Base-by-base conservation (phyloP, 2,329 filamentous ascomycete genomes). In the Neopestalotiopsis rosae region DNA sequence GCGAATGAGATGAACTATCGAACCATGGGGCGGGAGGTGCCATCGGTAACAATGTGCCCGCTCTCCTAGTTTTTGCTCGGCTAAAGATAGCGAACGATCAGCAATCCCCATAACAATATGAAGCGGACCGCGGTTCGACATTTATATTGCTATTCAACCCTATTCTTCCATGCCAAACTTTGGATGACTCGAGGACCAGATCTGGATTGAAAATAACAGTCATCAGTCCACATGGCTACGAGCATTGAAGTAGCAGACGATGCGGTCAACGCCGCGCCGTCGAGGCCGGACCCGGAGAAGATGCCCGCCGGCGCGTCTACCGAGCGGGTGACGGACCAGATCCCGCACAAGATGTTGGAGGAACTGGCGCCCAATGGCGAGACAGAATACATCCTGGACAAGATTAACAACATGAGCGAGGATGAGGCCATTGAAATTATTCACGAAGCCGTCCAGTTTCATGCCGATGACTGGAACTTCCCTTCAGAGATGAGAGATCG, bases 391-490 rank as follows among this genome's bases (percentile, higher is more conserved):
- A 81, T 84, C 65, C 73, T 82, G 28, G 76, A 78, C 42, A 81
- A 78, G 71, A 80, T 84, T 72, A 81, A 82, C 70, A 75, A 70
- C 70, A 83, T 84, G 81, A 77, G 73, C 58, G 81, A 82, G 74
- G 81, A 83, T 34, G 81, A 84, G 67, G 82, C 82, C 0, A 34
- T 82, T 5, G 79, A 76, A 32, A 83, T 84, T 63, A 69, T 84
- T 9, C 67, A 73, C 1, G 81, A 83, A 70, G 75, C 79, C 0
- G 71, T 81, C 64, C 73, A 76, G 20, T 83, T 83, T 71, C 81
- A 83, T 69, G 73, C 75, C 28, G 82, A 84, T 66, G 82, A 84
- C 72, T 83, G 81, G 80, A 83, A 83, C 71, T 84, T 84, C 52
- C 82, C 82, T 0, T 72, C 77, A 1, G 80, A 81, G 4, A 84